Percentiles rank a stretch among this genome's conserved stretches.
phyloP scores from a whole-genome alignment of 345 rosid species.

The Kernera saxatilis region DNA sequence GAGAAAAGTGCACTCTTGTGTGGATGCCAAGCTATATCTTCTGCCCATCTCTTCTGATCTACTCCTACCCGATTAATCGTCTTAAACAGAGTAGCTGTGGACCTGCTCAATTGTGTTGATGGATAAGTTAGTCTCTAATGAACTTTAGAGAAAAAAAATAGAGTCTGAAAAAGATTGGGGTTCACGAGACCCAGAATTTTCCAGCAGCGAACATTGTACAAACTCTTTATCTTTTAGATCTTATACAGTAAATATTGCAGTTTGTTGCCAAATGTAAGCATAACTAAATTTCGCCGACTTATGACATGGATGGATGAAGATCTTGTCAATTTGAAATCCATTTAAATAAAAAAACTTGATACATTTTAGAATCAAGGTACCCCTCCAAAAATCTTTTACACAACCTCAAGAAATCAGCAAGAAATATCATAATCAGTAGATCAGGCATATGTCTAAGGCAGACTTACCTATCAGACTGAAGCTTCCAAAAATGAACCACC shows the following conservation, averaged over 20 bases:
- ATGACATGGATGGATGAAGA: not conserved
- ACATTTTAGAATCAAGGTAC: not conserved
- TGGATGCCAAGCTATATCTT: conserved; percentile 39
- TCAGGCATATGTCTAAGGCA: not conserved
- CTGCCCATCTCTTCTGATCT: conserved; percentile 35
- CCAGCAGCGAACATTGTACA: not conserved
- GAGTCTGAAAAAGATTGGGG: not conserved
- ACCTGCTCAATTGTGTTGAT: conserved; percentile 21
- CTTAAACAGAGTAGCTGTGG: conserved; percentile 20
- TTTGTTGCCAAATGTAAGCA: not conserved
- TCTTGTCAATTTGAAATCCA: not conserved
- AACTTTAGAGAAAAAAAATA: not conserved
- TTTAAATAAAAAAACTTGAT: not conserved
- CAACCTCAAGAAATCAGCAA: not conserved
- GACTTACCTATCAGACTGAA: conserved; percentile 27
- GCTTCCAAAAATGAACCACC: conserved; percentile 33
- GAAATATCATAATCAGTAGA: not conserved
- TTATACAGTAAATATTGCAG: not conserved
- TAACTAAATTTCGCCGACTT: not conserved
- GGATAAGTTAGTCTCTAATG: not conserved
- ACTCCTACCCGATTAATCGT: conserved; percentile 14
- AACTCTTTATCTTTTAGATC: not conserved
- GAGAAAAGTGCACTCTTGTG: conserved; percentile 31
- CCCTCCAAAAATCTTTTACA: not conserved
- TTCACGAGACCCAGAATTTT: not conserved